phyloP scores from a whole-genome alignment of 805 yeast species.

The Jamesozyma rosinii region DNA sequence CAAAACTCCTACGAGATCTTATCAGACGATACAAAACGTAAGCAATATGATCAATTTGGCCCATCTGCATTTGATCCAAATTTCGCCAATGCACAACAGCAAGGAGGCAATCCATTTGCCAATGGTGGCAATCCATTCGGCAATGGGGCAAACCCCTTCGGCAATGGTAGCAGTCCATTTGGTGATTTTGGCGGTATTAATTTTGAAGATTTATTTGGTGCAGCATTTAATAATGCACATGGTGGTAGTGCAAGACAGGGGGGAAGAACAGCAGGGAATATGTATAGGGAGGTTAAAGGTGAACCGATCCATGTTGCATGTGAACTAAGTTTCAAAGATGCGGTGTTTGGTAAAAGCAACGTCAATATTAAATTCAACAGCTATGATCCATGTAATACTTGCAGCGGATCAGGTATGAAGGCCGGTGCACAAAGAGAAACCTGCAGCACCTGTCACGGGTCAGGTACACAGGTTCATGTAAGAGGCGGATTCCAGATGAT shows the following conservation, averaged over 20 bases:
- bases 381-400: conserved; percentile 65
- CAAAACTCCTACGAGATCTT: conserved; percentile 92
- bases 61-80: conserved; percentile 68
- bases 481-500: conserved; percentile 96
- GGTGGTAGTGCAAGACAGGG: conserved; percentile 23
- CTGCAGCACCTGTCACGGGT: conserved; percentile 83
- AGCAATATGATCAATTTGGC: conserved; percentile 88
- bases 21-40: conserved; percentile 73
- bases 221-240: conserved; percentile 37
- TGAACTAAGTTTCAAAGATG: conserved; percentile 71
- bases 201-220: conserved; percentile 58
- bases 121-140: conserved; percentile 35
- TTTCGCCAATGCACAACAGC: conserved; percentile 28
- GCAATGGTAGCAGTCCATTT: conserved; percentile 26
- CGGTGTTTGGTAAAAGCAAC: conserved; percentile 68
- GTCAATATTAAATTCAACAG: conserved; percentile 61
- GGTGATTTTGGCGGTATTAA: conserved; percentile 39
- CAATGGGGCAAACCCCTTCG: conserved; percentile 24
- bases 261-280: conserved; percentile 7
- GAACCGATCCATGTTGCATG: conserved; percentile 77
- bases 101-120: conserved; percentile 21
- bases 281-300: conserved; percentile 71
- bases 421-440: conserved; percentile 59
- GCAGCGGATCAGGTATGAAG: conserved; percentile 82
- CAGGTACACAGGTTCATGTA: conserved; percentile 80